A percentile compares a stretch with the other conserved stretches of the same genome.
Evolutionary conservation across 805 yeast species (phyloP).

Genomic region (Middelhovenomyces tepae): DNA sequence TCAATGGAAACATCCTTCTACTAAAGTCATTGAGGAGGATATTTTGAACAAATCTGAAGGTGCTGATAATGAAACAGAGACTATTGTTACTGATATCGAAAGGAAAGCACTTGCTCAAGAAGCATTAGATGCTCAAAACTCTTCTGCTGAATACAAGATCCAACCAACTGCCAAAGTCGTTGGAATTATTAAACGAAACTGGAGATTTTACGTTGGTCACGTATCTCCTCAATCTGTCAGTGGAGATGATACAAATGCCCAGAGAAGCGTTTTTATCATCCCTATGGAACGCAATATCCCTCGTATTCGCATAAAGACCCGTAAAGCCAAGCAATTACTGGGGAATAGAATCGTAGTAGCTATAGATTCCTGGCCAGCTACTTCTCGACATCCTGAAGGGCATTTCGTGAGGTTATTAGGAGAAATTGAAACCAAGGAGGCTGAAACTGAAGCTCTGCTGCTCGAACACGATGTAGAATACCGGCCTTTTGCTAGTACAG

Average conservation of each 20-base stretch:
- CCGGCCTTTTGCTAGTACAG: slow-evolving; percentile 88
- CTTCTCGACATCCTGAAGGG: slow-evolving; percentile 83
- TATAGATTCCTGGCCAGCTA: slow-evolving; percentile 84
- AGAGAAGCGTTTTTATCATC: slow-evolving; percentile 72
- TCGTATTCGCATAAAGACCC: slow-evolving; percentile 73
- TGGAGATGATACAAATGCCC: slow-evolving; percentile 43
- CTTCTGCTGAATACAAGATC: slow-evolving; percentile 35
- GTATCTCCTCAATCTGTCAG: slow-evolving; percentile 66
- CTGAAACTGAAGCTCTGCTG: slow-evolving; percentile 91
- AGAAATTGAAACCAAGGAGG: slow-evolving; percentile 80
- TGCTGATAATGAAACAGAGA: slow-evolving; percentile 38
- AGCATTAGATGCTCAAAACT: slow-evolving; percentile 40
- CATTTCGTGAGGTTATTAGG: slow-evolving; percentile 90
- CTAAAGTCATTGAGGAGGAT: slow-evolving; percentile 70
- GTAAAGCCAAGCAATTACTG: slow-evolving; percentile 72
- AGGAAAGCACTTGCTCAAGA: slow-evolving; percentile 67
- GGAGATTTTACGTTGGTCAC: slow-evolving; percentile 96
- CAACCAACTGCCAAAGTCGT: slow-evolving; percentile 95
- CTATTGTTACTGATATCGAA: slow-evolving; percentile 54
- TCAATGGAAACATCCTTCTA: slow-evolving; percentile 82
- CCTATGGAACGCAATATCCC: slow-evolving; percentile 89
- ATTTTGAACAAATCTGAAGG: slow-evolving; percentile 45
- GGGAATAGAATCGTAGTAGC: slow-evolving; percentile 89
- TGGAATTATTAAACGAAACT: slow-evolving; percentile 78
- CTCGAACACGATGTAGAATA: slow-evolving; percentile 95